phyloP scores from a whole-genome alignment of 2,329 filamentous ascomycete genomes.

The Fusarium sp. region DNA sequence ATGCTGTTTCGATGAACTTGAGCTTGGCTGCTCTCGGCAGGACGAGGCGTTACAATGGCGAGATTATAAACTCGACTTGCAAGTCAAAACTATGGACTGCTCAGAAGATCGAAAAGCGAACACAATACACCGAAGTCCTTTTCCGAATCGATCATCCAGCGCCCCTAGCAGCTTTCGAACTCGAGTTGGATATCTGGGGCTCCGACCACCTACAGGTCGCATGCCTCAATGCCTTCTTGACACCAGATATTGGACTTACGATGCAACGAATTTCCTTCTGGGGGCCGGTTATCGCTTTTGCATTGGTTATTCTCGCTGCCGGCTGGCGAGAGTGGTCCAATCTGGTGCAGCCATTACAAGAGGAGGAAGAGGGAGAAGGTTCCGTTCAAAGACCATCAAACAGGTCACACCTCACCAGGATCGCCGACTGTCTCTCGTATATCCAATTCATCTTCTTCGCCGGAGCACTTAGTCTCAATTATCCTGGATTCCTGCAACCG shows the following conservation, averaged over 20 bases:
- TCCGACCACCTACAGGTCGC: constrained; percentile 23
- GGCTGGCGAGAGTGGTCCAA: constrained; percentile 25
- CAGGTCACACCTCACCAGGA: constrained; percentile 34
- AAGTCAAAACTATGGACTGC: not conserved
- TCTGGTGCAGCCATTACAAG: constrained; percentile 8
- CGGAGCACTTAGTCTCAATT: constrained; percentile 74
- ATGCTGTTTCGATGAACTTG: constrained; percentile 20
- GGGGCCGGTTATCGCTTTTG: constrained; percentile 19
- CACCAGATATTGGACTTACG: constrained; percentile 24
- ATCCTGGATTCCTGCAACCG: constrained; percentile 80
- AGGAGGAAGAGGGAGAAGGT: constrained; percentile 20
- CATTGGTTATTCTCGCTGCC: constrained; percentile 29
- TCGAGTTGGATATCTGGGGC: constrained; percentile 27
- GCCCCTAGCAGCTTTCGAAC: constrained; percentile 30
- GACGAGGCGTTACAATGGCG: constrained; percentile 20
- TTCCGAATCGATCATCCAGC: constrained; percentile 44
- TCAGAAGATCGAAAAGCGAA: not conserved
- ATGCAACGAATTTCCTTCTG: constrained; percentile 18
- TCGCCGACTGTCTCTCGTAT: constrained; percentile 74
- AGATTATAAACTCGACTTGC: constrained; percentile 33
- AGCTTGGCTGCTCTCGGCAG: constrained; percentile 30
- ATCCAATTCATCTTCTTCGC: constrained; percentile 80
- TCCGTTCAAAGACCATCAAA: not conserved
- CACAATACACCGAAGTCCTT: not conserved
- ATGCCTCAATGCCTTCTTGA: constrained; percentile 28